Evolutionary conservation across 2,329 filamentous ascomycete species (phyloP).

Genomic region (Aspergillaceae sp.): DNA sequence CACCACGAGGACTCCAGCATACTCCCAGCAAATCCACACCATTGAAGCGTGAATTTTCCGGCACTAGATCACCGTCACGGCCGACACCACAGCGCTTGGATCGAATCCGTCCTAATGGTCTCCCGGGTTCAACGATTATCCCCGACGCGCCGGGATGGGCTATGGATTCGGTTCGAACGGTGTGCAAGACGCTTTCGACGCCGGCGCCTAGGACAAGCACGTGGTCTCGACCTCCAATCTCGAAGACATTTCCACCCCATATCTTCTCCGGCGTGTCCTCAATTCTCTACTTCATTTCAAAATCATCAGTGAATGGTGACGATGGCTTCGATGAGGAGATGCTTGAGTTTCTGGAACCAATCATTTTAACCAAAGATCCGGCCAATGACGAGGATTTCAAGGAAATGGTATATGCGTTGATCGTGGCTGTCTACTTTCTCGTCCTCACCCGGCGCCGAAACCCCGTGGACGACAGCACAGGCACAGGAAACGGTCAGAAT

Average conservation of each 20-base stretch:
- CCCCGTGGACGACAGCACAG: constrained; percentile 5
- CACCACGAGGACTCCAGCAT: constrained; percentile 24
- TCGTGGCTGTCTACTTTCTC: constrained; percentile 38
- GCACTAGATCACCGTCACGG: constrained; percentile 12
- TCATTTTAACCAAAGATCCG: constrained; percentile 36
- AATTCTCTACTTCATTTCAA: constrained; percentile 41
- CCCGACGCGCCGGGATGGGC: constrained; percentile 54
- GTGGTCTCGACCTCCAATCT: constrained; percentile 31
- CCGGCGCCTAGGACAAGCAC: constrained; percentile 33
- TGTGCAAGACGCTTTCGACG: constrained; percentile 56
- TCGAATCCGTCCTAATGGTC: constrained; percentile 10
- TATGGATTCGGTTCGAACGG: constrained; percentile 56
- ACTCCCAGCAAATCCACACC: constrained; percentile 40
- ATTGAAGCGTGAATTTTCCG: constrained; percentile 22
- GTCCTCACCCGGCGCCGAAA: constrained; percentile 44
- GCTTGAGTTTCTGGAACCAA: constrained; percentile 26
- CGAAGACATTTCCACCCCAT: constrained; percentile 55
- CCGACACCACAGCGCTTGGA: constrained; percentile 11
- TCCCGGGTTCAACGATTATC: constrained; percentile 20
- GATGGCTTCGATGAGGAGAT: constrained; percentile 38
- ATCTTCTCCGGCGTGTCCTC: constrained; percentile 63
- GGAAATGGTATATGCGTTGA: constrained; percentile 29
- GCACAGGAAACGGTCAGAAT: constrained; percentile 5
- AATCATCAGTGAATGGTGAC: constrained; percentile 41
- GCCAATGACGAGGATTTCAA: constrained; percentile 41